A percentile compares a stretch with the other conserved stretches of the same genome.
These are phyloP conservation scores for Candida anutae DNA, from an alignment of 1,139 yeast species.

Conservation along the genomic window DNA sequence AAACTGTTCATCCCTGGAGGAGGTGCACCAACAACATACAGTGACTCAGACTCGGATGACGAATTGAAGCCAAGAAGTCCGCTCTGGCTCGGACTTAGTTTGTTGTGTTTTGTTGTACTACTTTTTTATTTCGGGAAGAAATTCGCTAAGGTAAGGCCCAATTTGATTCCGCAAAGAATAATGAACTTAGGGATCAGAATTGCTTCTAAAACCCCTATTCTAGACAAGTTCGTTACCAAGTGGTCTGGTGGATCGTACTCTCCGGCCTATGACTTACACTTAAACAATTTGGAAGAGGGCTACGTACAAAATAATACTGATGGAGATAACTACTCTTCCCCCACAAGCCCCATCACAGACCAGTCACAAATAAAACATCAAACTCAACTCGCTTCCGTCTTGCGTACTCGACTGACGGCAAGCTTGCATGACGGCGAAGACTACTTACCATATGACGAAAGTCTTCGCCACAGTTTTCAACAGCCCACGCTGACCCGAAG, in stretches of 20 bases:
- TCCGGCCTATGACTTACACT: too few relatives aligned
- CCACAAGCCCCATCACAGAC: too few relatives aligned
- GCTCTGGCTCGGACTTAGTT: too few relatives aligned
- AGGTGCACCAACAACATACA: conserved; percentile 2
- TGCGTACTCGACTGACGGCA: conserved; percentile 35
- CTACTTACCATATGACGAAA: too few relatives aligned
- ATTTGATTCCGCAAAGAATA: not conserved
- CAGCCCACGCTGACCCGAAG: too few relatives aligned
- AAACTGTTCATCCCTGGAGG: conserved; percentile 33
- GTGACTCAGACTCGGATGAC: not conserved
- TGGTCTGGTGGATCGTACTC: too few relatives aligned
- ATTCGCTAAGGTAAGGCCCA: not conserved
- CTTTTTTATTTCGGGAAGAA: not conserved
- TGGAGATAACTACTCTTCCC: too few relatives aligned
- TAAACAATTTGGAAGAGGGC: too few relatives aligned
- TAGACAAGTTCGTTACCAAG: conserved; percentile 3
- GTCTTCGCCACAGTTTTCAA: too few relatives aligned
- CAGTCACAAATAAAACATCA: too few relatives aligned
- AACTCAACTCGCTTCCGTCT: conserved; percentile 10
- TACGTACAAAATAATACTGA: too few relatives aligned
- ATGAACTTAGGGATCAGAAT: not conserved
- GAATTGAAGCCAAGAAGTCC: not conserved
- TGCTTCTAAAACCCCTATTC: conserved; percentile 3
- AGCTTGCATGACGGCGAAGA: conserved; percentile 26
- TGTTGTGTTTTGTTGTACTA: too few relatives aligned